A percentile compares a stretch with the other conserved stretches of the same genome.
These are phyloP conservation scores for Gymnopilus junonius DNA, from an alignment of 768 basidiomycete genomes.

Conservation along the genomic window DNA sequence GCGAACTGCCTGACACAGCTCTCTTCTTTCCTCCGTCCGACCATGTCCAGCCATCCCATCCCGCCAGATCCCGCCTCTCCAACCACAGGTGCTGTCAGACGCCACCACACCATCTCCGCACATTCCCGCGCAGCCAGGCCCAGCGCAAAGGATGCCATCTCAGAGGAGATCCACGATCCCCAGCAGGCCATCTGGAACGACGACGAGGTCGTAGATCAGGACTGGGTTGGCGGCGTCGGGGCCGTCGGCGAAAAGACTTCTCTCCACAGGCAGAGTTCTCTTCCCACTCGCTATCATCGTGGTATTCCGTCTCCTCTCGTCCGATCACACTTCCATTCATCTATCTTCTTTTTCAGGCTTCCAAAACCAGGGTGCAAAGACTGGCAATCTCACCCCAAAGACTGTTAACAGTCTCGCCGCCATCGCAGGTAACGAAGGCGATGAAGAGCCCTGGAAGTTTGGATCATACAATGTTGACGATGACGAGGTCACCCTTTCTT, in stretches of 20 bases:
- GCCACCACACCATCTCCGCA: constrained; percentile 84
- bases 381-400: constrained; percentile 70
- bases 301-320: constrained; percentile 45
- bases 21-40: constrained; percentile 23
- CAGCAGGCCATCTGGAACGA: constrained; percentile 67
- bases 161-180: constrained; percentile 64
- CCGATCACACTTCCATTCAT: constrained; percentile 24
- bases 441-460: constrained; percentile 87
- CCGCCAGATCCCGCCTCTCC: constrained; percentile 46
- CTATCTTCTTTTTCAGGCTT: constrained; percentile 44
- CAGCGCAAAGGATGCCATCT: constrained; percentile 63
- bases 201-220: constrained; percentile 78
- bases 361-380: constrained; percentile 53
- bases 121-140: constrained; percentile 68
- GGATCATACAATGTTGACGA: constrained; percentile 60
- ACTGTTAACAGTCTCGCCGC: constrained; percentile 82
- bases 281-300: constrained; percentile 81
- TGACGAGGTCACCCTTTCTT: constrained; percentile 58
- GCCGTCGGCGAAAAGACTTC: constrained; percentile 84
- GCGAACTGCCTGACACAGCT: constrained; percentile 25
- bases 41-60: constrained; percentile 42
- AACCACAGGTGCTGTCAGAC: constrained; percentile 60
- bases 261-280: constrained; percentile 79
- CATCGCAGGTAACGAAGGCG: constrained; percentile 86
- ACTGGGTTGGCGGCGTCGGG: constrained; percentile 82